Base-by-base conservation (phyloP, 208 protist species). In the Trypanosoma lewisi region DNA sequence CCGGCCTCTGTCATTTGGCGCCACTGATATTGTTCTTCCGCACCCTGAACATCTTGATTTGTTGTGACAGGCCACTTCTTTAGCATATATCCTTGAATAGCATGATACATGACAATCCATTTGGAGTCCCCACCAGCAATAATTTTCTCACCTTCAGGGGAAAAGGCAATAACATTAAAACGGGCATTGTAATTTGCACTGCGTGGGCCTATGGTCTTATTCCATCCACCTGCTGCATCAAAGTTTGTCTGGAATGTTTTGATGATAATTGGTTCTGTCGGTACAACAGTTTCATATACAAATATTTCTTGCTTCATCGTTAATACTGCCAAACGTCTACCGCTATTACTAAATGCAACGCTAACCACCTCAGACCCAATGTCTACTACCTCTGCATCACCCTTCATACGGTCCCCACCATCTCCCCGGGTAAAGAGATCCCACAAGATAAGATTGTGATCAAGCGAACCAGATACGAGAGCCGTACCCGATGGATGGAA, bases 21-120 rank as follows among this genome's bases (percentile, higher is more conserved):
- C 83, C 85, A 96, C 63, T 89, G 83, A 60, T 89, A 96, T 76
- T 96, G 90, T 70, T 96, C 90, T 75, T 96, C 90, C 19, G 85
- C 82, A 9, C 90, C 90, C 33, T 89, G 82, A 17, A 94, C 75
- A 59, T 96, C 87, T 23, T 93, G 75, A 66, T 96, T 96, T 27
- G 79, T 85, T 28, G 90, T 93, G 60, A 96, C 80, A 51, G 90
- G 85, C 87, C 90, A 96, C 77, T 96, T 96, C 59, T 83, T 75
- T 39, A 96, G 69, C 59, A 96, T 82, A 61, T 90, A 94, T 19
- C 90, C 90, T 70, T 96, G 90, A 21, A 71, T 82, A 27, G 90
- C 85, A 64, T 96, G 87, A 68, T 94, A 96, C 42, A 96, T 64
- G 9, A 86, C 85, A 41, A 96, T 63, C 87, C 90, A 96, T 73